Evolutionary conservation across 768 basidiomycete genomes (phyloP).

Genomic region (Mrakia gelida): DNA sequence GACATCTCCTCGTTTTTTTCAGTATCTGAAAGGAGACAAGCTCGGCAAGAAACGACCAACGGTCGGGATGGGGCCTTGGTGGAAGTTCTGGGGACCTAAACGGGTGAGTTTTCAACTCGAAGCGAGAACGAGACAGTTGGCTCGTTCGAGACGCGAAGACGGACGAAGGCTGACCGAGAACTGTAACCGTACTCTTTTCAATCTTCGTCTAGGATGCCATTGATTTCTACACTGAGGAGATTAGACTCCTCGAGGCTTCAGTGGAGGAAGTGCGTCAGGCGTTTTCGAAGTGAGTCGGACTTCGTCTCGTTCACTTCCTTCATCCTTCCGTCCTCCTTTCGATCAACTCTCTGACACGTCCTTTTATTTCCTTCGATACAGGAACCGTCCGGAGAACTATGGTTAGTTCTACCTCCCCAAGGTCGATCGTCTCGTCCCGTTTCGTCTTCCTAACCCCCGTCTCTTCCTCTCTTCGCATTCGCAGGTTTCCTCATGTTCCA

Average conservation of each 20-base stretch:
- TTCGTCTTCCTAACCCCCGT: not conserved
- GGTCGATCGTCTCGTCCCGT: not conserved
- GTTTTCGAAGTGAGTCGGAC: conserved; percentile 6
- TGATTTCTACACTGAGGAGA: conserved; percentile 6
- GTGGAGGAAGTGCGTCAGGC: not conserved
- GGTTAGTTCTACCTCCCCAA: not conserved
- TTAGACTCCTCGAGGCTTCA: not conserved
- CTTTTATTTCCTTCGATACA: not conserved
- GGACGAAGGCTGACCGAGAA: not conserved
- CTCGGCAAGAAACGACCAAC: conserved; percentile 3
- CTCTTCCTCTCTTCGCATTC: no score
- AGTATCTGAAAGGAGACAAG: conserved; percentile 14
- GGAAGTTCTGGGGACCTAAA: conserved; percentile 1
- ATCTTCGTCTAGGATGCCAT: not conserved
- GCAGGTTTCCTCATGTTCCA: conserved; percentile 10
- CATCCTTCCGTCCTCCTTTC: not conserved
- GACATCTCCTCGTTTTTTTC: no score
- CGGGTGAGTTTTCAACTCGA: not conserved
- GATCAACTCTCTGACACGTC: not conserved
- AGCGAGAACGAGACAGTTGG: not conserved
- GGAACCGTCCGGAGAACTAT: conserved; percentile 18
- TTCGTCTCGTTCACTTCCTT: not conserved
- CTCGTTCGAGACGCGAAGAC: no score
- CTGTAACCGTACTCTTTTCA: not conserved
- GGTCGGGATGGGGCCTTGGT: not conserved